Evolutionary conservation across 176 grass and related monocot genomes (phyloP), one percentile per base, ranked within the genome.

Genomic region (Phoenix dactylifera): DNA sequence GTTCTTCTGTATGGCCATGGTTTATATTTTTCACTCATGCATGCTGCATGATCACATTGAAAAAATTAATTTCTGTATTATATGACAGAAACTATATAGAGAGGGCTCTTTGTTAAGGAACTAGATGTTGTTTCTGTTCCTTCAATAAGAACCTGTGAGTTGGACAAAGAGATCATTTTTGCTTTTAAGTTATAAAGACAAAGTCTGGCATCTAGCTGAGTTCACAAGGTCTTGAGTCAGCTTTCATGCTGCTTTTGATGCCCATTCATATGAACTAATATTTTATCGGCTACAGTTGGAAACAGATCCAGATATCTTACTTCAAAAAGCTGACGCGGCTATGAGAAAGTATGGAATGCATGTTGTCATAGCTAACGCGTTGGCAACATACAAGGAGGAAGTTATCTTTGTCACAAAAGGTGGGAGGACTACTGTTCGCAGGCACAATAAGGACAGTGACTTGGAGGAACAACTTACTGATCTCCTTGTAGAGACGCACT

Each of bases 241-340:
- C 28, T 19, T 57, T 51, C 35, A 64, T 28, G 23, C 20, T 16
- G 18, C 44, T 57, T 53, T 3, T 77, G 22, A 17, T 26, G 1
- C 35, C 35, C 76, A 62, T 25, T 57, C 2, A 50, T 18, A 16
- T 44, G 24, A 66, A 65, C 25, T 59, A 15, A 9, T 24, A 53
- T 14, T 54, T 22, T 18, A 73, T 54, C 19, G 48, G 68, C 49
- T 44, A 51, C 74, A 95, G 90, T 19, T 95, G 58, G 90, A 95
- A 74, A 95, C 90, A n/a, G 82, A 95, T 83, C 58, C 90, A 67
- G 70, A 79, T 28, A 95, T 95, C 58, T 76, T 89, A 49, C 22
- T 81, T 72, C 76, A 86, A 53, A 89, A 89, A 63, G 85, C 86
- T 32, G 77, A 81, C 3, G 77, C 72, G 51, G 83, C 86, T 54